These are phyloP conservation scores for Dactylella cylindrospora DNA, from an alignment of 2,329 filamentous ascomycete genomes.

Conservation along the genomic window DNA sequence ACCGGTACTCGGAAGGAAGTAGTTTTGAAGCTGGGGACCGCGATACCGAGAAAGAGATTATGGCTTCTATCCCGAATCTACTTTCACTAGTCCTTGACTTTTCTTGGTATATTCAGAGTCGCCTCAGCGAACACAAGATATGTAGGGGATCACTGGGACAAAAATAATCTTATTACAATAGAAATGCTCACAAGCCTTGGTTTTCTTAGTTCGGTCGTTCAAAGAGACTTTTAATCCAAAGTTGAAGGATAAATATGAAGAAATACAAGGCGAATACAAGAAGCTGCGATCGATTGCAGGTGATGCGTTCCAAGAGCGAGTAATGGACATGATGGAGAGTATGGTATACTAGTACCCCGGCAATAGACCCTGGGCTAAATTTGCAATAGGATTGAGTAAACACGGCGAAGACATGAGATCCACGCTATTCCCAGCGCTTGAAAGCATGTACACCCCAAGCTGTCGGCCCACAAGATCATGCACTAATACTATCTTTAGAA, in stretches of 20 bases:
- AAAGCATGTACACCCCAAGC: constrained; percentile 16
- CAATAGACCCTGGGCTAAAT: not conserved
- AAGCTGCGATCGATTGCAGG: constrained; percentile 33
- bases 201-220: constrained; percentile 26
- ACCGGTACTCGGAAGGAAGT: constrained; percentile 11
- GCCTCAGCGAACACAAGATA: constrained; percentile 38
- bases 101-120: constrained; percentile 41
- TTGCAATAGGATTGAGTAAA: constrained; percentile 20
- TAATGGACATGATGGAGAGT: constrained; percentile 42
- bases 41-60: constrained; percentile 35
- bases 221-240: constrained; percentile 43
- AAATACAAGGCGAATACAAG: constrained; percentile 35
- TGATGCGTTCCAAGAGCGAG: constrained; percentile 40
- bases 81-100: constrained; percentile 30
- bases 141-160: constrained; percentile 7
- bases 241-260: constrained; percentile 41
- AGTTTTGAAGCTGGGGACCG: constrained; percentile 16
- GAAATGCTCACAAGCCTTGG: not conserved
- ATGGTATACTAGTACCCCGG: not conserved
- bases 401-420: constrained; percentile 24
- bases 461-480: not conserved
- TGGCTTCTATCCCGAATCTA: constrained; percentile 26
- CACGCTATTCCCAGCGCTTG: constrained; percentile 31
- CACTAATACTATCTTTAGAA: not conserved
- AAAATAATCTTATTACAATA: too few relatives aligned